Base-by-base conservation (phyloP, 2,329 filamentous ascomycete genomes). In the Fusarium albidum region DNA sequence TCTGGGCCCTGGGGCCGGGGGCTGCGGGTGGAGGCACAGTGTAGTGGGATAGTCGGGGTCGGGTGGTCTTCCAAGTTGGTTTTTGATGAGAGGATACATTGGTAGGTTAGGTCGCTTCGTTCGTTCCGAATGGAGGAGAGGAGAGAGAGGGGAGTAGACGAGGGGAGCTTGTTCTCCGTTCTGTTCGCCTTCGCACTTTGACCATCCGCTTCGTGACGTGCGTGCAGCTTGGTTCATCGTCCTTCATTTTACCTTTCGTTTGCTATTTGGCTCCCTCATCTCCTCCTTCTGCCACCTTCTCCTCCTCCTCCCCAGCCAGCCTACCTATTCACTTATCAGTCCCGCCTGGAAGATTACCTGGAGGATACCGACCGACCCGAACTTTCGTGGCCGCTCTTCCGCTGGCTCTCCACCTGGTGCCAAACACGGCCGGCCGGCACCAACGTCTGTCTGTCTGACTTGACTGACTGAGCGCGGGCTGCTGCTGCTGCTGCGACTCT, bases 291-390 rank as follows among this genome's bases (percentile, higher is more conserved):
- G 26, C n/a, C 28, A 12, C 12, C 37, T n/a, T n/a, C n/a, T n/a
- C 42, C 32, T 34, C 42, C 32, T 25, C 28, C 27, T 33, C 26
- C 27, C 42, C 32, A 13, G 14, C 42, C 15, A n/a, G n/a, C n/a
- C n/a, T n/a, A n/a, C n/a, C n/a, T n/a, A n/a, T 46, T 26, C 53
- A 53, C 57, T 49, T 58, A 61, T 58, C 44, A 51, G 26, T 38
- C 37, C 38, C 47, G 41, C 25, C 40, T 34, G 53, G 37, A 52
- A 57, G 47, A 38, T 57, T 57, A 51, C 42, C 48, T 43, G 48
- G 34, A 44, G 53, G 46, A 34, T 43, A 52, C 42, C 38, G 40
- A 53, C 40, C 29, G 54, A 47, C 52, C 47, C 33, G 43, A 45
- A 31, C 9, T 21, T 21, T 21, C 21, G 21, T 21, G 21, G 21